These are phyloP conservation scores for Xanthoconium stramineum DNA, from an alignment of 768 basidiomycete genomes.

Conservation along the genomic window DNA sequence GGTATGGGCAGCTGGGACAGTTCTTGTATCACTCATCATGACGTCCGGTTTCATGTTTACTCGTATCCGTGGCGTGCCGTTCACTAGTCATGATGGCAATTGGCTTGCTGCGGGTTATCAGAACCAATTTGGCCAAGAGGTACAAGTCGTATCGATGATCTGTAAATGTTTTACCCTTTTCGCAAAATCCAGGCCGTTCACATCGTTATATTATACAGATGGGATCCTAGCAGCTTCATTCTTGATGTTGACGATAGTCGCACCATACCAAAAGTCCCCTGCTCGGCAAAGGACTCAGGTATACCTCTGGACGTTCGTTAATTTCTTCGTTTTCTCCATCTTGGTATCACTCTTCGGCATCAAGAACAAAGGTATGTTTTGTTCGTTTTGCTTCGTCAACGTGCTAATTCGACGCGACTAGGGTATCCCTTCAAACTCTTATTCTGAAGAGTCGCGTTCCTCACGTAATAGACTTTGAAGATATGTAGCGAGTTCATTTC, in stretches of 20 bases:
- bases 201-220: conserved; percentile 47
- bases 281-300: conserved; percentile 78
- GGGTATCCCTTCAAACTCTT: conserved; percentile 82
- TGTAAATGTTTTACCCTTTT: conserved; percentile 54
- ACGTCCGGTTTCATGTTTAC: conserved; percentile 96
- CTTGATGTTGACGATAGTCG: conserved; percentile 73
- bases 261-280: conserved; percentile 74
- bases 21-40: conserved; percentile 73
- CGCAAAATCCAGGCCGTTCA: background rate
- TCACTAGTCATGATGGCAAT: conserved; percentile 54
- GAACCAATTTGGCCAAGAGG: conserved; percentile 91
- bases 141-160: conserved; percentile 77
- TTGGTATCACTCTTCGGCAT: conserved; percentile 83
- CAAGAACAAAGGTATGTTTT: conserved; percentile 77
- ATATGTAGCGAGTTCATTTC: background rate
- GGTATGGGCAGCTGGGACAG: conserved; percentile 69
- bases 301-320: conserved; percentile 83
- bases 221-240: conserved; percentile 77
- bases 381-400: background rate
- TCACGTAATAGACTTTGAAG: background rate
- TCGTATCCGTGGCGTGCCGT: conserved; percentile 81
- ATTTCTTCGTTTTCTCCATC: conserved; percentile 82
- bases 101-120: conserved; percentile 90
- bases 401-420: conserved; percentile 25
- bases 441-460: conserved; percentile 38